Evolutionary conservation across 768 basidiomycete species (phyloP), one percentile per base, ranked within the genome.

Genomic region (Boletus rubescentipes): DNA sequence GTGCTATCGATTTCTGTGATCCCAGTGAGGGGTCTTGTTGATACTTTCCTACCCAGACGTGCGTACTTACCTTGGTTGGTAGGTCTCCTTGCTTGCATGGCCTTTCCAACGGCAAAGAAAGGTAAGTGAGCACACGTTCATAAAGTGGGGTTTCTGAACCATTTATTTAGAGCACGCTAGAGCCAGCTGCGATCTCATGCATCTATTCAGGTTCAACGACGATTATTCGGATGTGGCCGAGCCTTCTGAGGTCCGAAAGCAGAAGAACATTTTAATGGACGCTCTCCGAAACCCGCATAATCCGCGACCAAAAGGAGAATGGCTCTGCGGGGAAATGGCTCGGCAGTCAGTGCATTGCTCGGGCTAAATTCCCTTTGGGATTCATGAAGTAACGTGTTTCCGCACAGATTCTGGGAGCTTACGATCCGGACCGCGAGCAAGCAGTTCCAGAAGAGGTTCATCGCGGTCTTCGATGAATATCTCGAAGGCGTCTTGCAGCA

Each of bases 161-260:
- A 2, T 26, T 30, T 9, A 2, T 49, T 16, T 2, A 62, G 61
- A 62, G 5, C 56, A 62, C 5, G 41, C 65, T 43, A 68, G 76
- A 8, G 67, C 72, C 11, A 72, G 68, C 5, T 81, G 80, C 47
- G 80, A 82, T 53, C 60, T 81, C 32, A 80, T 83, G 77, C 75
- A 77, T 36, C 56, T 80, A 9, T 75, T 79, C 58, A 81, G 79
- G 55, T 56, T 82, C 36, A 71, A 77, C 59, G 82, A 83, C 56
- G 77, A 80, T 54, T 74, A 77, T 57, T 75, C 79, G 14, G 82
- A 84, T 61, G 66, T 73, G 10, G 67, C 69, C 1, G 57, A 69
- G 36, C 68, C 60, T 0, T 42, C 63, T 0, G 70, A 56, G 5
- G 77, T 71, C 10, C 67, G 62, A 9, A 43, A 60, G 42, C 53